Evolutionary conservation across 148 eudicot species (phyloP), one percentile per base, ranked within the genome.

Genomic region (Tetragonia tetragonoides): DNA sequence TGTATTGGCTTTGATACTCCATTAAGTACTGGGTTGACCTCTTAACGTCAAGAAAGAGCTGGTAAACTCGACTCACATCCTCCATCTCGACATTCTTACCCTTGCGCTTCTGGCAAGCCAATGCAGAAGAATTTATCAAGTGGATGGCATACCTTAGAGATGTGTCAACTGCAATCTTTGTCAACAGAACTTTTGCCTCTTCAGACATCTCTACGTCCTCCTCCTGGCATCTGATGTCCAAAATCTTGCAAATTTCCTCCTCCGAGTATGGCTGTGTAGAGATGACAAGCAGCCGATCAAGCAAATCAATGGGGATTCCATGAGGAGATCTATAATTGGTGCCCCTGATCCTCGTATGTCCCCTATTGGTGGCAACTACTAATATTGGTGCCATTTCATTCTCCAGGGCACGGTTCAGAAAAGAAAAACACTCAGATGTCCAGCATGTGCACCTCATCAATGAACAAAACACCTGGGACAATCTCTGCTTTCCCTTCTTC

Each of bases 401-500:
- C 77, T 95, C 99, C 56, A 95, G 56, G 66, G 99, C 99, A 7
- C 99, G 95, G 72, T 95, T 95, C 15, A 95, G 82, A 84, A 95
- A 95, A 18, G 99, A 95, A 68, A 95, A 95, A 81, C 99, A 95
- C 86, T 95, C 97, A n/a, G 0, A 93, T 83, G 73, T 95, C 99
- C 38, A 95, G 84, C 99, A 95, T 93, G 84, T 95, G 99, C 38
- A 95, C 99, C 88, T 93, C 99, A 41, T 95, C 99, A 14, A 95
- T 93, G 88, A 95, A 95, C 78, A 93, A 90, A 47, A 95, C 99
- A 47, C 99, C 99, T 5, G 97, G 98, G 21, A 95, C 86, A 54
- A 95, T 91, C 82, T 95, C 99, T 23, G 99, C 97, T 81, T 93
- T 95, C 51, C 99, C 99, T 87, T 93, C 99, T 80, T 95, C 97